These are phyloP conservation scores for Ustilago xerochloae DNA, from an alignment of 1,284 basidiomycete species.

Conservation along the genomic window DNA sequence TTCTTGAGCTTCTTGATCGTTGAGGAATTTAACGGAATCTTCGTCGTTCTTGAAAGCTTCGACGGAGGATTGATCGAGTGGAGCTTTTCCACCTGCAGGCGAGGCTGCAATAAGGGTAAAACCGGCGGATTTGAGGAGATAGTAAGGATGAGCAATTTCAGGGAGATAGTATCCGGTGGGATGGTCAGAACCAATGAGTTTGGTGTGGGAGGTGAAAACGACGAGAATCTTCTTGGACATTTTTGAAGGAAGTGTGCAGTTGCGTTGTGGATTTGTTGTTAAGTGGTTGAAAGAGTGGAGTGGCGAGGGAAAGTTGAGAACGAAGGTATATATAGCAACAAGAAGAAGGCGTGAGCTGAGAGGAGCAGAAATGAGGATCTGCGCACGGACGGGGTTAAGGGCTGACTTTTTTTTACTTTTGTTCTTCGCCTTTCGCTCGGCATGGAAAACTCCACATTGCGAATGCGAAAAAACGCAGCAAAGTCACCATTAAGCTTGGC, in stretches of 20 bases:
- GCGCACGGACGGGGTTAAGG: background rate
- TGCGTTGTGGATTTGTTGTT: background rate
- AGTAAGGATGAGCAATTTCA: constrained; percentile 83
- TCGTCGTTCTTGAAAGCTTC: constrained; percentile 73
- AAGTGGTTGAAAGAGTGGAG: background rate
- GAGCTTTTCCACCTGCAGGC: constrained; percentile 78
- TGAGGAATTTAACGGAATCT: constrained; percentile 75
- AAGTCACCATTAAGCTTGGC: background rate
- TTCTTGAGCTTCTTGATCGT: constrained; percentile 73
- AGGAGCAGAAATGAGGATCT: no score
- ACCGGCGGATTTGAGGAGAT: constrained; percentile 73
- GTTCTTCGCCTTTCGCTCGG: background rate
- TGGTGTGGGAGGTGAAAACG: constrained; percentile 78
- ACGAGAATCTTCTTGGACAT: constrained; percentile 73
- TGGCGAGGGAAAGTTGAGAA: background rate
- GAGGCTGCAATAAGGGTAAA: constrained; percentile 78
- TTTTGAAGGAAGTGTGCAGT: background rate
- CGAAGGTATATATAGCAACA: constrained; percentile 1
- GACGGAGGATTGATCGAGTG: constrained; percentile 76
- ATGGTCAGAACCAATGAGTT: constrained; percentile 73
- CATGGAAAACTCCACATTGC: background rate
- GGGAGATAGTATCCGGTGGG: constrained; percentile 72
- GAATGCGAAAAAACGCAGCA: background rate
- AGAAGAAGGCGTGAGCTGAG: background rate
- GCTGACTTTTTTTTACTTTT: background rate